Evolutionary conservation across 345 rosid genomes (phyloP).

Genomic region (Populus simonii): DNA sequence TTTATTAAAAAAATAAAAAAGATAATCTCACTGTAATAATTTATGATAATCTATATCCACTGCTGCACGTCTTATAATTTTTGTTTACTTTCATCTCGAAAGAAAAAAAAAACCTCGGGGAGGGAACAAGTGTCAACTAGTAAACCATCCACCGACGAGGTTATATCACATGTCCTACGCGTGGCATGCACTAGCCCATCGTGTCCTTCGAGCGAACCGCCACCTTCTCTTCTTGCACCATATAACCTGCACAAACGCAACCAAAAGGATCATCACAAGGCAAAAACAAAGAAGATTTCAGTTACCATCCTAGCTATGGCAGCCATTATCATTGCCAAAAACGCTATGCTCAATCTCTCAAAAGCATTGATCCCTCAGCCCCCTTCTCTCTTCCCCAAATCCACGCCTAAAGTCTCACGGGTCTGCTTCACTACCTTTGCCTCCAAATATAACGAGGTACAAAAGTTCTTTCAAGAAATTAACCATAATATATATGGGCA

Average conservation of each 20-base stretch:
- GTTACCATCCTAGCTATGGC: constrained; percentile 21
- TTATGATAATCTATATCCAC: too few species aligned
- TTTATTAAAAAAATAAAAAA: too few species aligned
- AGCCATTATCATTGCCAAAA: constrained; percentile 25
- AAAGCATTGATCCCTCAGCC: constrained; percentile 14
- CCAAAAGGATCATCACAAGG: neutral
- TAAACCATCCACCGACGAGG: neutral
- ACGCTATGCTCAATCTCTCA: constrained; percentile 20
- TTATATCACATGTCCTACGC: neutral
- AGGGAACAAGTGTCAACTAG: constrained; percentile 11
- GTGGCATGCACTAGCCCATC: constrained; percentile 9
- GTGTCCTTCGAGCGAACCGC: constrained; percentile 11
- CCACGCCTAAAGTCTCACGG: constrained; percentile 25
- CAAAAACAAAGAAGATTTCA: neutral
- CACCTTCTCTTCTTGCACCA: constrained; percentile 10
- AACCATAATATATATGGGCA: neutral
- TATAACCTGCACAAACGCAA: neutral
- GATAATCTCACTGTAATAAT: too few species aligned
- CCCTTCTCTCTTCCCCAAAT: neutral
- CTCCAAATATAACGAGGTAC: constrained; percentile 26
- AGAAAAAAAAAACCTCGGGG: neutral
- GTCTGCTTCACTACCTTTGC: constrained; percentile 36
- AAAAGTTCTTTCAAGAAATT: neutral
- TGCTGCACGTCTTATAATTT: too few species aligned
- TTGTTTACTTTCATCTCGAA: too few species aligned